Conservation (phyloP, 768 basidiomycete genomes). For the Boletus tylopilopsis region DNA sequence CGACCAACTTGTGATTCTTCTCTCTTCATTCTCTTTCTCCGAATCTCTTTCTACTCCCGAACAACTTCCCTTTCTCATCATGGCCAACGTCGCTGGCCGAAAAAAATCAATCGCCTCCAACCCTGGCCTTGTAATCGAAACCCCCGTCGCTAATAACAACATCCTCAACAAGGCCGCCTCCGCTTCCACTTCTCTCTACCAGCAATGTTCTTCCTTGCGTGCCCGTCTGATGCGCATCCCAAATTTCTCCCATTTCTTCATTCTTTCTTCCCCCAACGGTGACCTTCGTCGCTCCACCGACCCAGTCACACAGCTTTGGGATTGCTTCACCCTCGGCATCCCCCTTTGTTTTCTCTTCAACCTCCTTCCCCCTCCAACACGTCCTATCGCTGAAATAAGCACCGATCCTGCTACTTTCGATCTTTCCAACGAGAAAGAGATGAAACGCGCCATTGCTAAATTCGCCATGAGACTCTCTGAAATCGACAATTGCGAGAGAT, state of each 20-base stretch:
- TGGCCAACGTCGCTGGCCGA: constrained; percentile 59
- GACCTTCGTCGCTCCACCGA: constrained; percentile 75
- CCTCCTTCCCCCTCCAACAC: constrained; percentile 57
- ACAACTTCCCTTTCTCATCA: constrained; percentile 27
- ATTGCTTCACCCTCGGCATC: constrained; percentile 88
- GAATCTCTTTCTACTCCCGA: background rate
- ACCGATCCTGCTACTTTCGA: constrained; percentile 66
- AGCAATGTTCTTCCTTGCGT: constrained; percentile 81
- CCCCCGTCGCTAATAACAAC: constrained; percentile 73
- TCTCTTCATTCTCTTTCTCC: background rate
- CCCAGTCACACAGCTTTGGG: constrained; percentile 93
- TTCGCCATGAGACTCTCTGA: constrained; percentile 87
- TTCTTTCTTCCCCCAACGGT: constrained; percentile 51
- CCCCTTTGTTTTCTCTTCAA: constrained; percentile 97
- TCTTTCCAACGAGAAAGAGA: constrained; percentile 70
- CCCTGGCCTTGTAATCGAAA: constrained; percentile 65
- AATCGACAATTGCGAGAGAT: constrained; percentile 69
- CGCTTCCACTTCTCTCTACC: constrained; percentile 84
- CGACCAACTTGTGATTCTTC: constrained; percentile 3
- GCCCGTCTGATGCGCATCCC: constrained; percentile 74
- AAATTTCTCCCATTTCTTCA: constrained; percentile 68
- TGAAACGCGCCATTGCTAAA: constrained; percentile 87
- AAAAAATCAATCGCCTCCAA: constrained; percentile 77
- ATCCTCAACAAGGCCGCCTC: constrained; percentile 91
- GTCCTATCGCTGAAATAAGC: constrained; percentile 50